Percentiles rank a stretch among this genome's conserved stretches.
Evolutionary conservation across 1,284 basidiomycete species (phyloP).

Genomic region (Ustilago tritici): DNA sequence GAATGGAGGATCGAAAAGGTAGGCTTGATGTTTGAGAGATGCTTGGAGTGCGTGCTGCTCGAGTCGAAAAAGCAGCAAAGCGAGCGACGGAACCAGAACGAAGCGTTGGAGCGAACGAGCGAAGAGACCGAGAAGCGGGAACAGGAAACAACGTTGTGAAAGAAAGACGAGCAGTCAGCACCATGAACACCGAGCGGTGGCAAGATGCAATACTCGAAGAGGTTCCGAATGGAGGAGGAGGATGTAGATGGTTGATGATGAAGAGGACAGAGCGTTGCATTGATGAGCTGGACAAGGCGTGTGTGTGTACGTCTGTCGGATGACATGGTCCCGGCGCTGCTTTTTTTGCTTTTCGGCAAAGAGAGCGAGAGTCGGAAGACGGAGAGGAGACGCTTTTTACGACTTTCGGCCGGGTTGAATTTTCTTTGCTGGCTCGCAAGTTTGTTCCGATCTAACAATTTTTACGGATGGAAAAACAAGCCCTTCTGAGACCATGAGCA

Average conservation of each 20-base stretch:
- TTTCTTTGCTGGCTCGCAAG: neutral
- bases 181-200: conserved; percentile 30
- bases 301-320: conserved; percentile 18
- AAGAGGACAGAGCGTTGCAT: neutral
- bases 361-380: neutral
- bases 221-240: neutral
- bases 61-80: conserved; percentile 8
- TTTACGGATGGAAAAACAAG: too few relatives aligned
- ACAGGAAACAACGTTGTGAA: neutral
- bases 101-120: conserved; percentile 38
- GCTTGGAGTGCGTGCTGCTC: neutral
- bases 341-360: conserved; percentile 4
- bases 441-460: neutral
- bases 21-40: neutral
- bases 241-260: conserved; percentile 6
- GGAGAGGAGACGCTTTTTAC: neutral
- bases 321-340: conserved; percentile 27
- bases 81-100: conserved; percentile 14
- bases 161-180: conserved; percentile 21
- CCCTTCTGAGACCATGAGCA: too few relatives aligned
- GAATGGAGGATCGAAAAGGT: neutral
- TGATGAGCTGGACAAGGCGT: neutral
- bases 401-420: neutral
- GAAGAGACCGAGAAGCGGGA: conserved; percentile 24
- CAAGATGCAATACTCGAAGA: conserved; percentile 10